A percentile compares a stretch with the other conserved stretches of the same genome.
phyloP scores from a whole-genome alignment of 179 eudicot genomes.

The Spergularia azorica region DNA sequence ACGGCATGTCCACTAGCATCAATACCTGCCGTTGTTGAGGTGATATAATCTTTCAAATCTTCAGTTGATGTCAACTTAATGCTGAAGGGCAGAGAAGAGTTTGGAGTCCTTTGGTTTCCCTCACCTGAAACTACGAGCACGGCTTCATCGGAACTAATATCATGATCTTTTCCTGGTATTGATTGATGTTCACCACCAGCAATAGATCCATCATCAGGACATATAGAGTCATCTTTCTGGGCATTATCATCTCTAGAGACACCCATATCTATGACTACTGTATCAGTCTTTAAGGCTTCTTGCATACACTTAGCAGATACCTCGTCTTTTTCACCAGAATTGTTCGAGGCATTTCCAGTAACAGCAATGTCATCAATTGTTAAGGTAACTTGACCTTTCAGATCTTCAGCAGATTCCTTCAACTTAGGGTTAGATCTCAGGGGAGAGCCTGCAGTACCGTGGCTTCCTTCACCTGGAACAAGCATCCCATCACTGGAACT shows the following conservation, averaged over 20 bases:
- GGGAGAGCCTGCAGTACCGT: slow-evolving; percentile 17
- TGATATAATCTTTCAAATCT: no score
- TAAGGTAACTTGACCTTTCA: slow-evolving; percentile 16
- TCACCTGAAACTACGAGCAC: no score
- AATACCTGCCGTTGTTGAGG: no score
- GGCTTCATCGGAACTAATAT: slow-evolving; percentile 22
- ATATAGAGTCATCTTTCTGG: neutral
- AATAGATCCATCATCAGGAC: slow-evolving; percentile 15
- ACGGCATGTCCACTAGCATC: no score
- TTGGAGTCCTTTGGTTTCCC: no score
- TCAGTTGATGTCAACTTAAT: no score
- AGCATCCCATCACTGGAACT: slow-evolving; percentile 26
- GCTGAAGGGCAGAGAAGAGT: no score
- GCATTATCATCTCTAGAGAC: slow-evolving; percentile 4
- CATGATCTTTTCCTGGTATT: slow-evolving; percentile 14
- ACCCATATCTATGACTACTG: no score
- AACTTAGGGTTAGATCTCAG: slow-evolving; percentile 23
- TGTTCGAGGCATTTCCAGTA: neutral
- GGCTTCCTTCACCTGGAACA: slow-evolving; percentile 25
- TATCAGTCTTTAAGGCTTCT: neutral
- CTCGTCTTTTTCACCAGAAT: slow-evolving; percentile 27
- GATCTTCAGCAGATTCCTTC: slow-evolving; percentile 22
- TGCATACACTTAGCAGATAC: slow-evolving; percentile 9
- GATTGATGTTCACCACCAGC: slow-evolving; percentile 15
- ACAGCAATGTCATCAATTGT: slow-evolving; percentile 19